Conservation (phyloP, 768 basidiomycete genomes). For the Gelatoporia subvermispora region DNA sequence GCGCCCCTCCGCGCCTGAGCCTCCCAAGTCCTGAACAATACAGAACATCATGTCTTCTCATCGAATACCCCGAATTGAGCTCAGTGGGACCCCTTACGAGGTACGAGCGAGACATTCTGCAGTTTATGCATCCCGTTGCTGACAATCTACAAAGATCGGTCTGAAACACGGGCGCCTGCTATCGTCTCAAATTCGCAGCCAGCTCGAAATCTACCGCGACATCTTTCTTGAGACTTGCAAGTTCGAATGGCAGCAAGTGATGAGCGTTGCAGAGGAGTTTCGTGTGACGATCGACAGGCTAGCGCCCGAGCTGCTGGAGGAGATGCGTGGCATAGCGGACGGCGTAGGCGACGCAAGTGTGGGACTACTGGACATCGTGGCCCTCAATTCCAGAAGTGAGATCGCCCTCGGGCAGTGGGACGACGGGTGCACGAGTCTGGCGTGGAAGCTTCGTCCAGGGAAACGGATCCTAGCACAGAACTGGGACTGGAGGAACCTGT, state of each 20-base stretch:
- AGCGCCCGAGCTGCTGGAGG: conserved; percentile 26
- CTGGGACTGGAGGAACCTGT: conserved; percentile 33
- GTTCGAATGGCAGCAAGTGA: conserved; percentile 29
- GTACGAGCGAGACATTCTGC: neutral
- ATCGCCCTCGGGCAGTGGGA: conserved; percentile 32
- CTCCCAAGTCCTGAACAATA: no score
- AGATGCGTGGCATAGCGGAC: conserved; percentile 32
- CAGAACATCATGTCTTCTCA: neutral
- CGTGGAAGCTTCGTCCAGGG: conserved; percentile 21
- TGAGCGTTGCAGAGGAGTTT: conserved; percentile 22
- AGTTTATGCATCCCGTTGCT: neutral
- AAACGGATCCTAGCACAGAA: conserved; percentile 29
- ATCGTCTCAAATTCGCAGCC: conserved; percentile 25
- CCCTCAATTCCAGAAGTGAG: conserved; percentile 33
- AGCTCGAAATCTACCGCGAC: conserved; percentile 26
- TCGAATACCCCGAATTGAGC: conserved; percentile 1
- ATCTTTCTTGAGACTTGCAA: conserved; percentile 28
- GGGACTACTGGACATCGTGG: conserved; percentile 28
- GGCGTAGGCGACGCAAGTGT: conserved; percentile 15
- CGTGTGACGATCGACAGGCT: conserved; percentile 17
- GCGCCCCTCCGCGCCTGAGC: no score
- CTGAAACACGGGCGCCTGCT: conserved; percentile 24
- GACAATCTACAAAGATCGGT: conserved; percentile 21
- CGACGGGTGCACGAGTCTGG: conserved; percentile 31
- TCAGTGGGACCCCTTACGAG: conserved; percentile 15